Evolutionary conservation across 352 stramenopile genomes (phyloP), one percentile per base, ranked within the genome.

Genomic region (Aphanomyces euteiches): DNA sequence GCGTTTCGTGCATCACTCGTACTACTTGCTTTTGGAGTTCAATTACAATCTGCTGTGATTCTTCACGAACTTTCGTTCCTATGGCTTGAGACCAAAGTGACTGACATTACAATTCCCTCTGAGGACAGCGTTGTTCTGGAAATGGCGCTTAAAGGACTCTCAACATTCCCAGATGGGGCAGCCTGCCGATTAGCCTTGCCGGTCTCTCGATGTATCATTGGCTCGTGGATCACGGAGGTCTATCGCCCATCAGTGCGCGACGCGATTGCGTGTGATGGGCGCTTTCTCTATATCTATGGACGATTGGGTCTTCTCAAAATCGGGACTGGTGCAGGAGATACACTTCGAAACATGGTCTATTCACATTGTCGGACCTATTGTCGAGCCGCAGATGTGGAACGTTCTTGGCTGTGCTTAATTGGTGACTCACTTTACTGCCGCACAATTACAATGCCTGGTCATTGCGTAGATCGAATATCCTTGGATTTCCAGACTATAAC

Each of bases 341-440:
- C 85, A 12, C 63, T 90, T 36, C 82, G 82, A 37, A 84, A 91
- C 68, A 88, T 81, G 28, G 85, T 92, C 19, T 92, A 92, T 54
- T 76, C 67, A 5, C 81, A 87, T 47, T 90, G 90, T 67, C 80
- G 76, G 28, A 60, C 65, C 10, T 92, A 92, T 73, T 69, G 53
- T 47, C 78, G 85, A 13, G 83, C 73, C 34, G 75, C 78, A 36
- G 83, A 92, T 60, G 81, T 83, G 2, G 85, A 92, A 56, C 76
- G 85, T 15, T 90, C 84, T n/a, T 92, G 85, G 85, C 75, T 92
- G 39, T 90, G 83, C 63, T 82, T 78, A n/a, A 86, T 90, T 61
- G 79, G 74, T 5, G 67, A 77, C 34, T 78, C 74, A 17, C 70
- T 92, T 8, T 92, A 90, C 61, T 92, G 85, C 43, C 83, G 85